Conservation (phyloP, 805 yeast species). For the Myxozyma geophila region DNA sequence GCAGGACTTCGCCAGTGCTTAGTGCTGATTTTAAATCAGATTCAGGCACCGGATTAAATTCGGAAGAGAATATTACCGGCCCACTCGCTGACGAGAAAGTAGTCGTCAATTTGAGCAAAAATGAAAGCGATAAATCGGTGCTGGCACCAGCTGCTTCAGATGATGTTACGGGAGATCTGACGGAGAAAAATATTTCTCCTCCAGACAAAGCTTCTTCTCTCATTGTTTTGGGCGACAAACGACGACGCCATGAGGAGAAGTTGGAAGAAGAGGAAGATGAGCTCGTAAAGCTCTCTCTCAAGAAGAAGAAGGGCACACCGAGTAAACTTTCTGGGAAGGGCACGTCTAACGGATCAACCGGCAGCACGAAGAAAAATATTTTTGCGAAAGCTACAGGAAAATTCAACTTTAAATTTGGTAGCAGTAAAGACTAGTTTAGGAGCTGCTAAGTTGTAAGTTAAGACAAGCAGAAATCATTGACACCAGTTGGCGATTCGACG, state of each 20-base stretch:
- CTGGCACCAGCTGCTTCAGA: neutral
- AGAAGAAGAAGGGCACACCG: conserved; percentile 2
- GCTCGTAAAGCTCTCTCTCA: conserved; percentile 20
- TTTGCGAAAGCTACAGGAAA: conserved; percentile 24
- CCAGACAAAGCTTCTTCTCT: conserved; percentile 1
- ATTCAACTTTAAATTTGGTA: conserved; percentile 18
- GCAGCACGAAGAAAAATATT: conserved; percentile 14
- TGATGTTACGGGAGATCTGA: neutral
- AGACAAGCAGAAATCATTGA: neutral
- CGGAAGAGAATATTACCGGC: no score
- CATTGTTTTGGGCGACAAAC: conserved; percentile 26
- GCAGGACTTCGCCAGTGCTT: no score
- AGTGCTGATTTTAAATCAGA: no score
- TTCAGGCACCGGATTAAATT: no score
- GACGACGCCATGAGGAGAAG: conserved; percentile 27
- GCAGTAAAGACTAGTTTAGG: neutral
- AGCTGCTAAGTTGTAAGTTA: neutral
- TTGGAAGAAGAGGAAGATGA: conserved; percentile 31
- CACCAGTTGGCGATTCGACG: neutral
- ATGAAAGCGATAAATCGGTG: no score
- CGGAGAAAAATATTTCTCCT: neutral
- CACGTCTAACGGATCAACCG: neutral
- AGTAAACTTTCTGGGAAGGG: neutral
- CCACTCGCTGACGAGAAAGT: no score
- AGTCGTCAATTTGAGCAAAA: no score